Evolutionary conservation across 352 stramenopile genomes (phyloP).

Genomic region (Chrysophaeum taylorii): DNA sequence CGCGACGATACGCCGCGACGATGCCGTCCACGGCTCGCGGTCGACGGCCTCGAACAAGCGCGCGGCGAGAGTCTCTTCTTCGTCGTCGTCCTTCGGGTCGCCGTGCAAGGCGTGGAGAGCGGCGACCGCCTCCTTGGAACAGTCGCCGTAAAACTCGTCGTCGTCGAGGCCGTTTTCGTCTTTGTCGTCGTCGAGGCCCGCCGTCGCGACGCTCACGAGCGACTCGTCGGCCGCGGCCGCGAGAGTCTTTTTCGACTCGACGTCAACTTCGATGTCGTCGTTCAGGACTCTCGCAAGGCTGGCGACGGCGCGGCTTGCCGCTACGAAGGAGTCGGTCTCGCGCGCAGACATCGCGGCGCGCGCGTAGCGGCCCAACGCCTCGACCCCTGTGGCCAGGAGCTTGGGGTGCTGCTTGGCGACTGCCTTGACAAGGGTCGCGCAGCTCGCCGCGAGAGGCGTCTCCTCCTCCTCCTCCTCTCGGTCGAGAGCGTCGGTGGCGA

Average conservation of each 20-base stretch:
- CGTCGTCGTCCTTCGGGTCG: neutral
- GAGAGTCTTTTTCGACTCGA: too few species aligned
- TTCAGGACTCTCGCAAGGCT: too few species aligned
- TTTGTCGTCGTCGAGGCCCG: neutral
- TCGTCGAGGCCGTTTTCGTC: constrained; percentile 2
- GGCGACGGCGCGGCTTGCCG: neutral
- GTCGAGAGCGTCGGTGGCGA: neutral
- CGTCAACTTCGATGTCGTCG: too few species aligned
- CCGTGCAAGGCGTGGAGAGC: neutral
- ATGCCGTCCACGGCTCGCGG: neutral
- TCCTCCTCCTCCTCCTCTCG: neutral
- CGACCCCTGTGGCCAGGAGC: neutral
- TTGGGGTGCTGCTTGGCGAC: neutral
- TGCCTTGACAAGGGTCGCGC: neutral
- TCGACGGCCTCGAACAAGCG: neutral
- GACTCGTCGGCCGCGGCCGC: neutral
- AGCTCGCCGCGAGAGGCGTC: neutral
- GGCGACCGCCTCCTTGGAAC: constrained; percentile 5
- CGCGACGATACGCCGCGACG: neutral
- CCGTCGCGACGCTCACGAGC: neutral
- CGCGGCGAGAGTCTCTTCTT: neutral
- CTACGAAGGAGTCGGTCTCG: neutral
- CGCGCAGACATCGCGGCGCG: neutral
- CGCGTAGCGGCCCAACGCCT: neutral
- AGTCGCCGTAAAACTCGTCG: constrained; percentile 1